phyloP scores from a whole-genome alignment of 106 monocot species.

The Agapanthus africanus region DNA sequence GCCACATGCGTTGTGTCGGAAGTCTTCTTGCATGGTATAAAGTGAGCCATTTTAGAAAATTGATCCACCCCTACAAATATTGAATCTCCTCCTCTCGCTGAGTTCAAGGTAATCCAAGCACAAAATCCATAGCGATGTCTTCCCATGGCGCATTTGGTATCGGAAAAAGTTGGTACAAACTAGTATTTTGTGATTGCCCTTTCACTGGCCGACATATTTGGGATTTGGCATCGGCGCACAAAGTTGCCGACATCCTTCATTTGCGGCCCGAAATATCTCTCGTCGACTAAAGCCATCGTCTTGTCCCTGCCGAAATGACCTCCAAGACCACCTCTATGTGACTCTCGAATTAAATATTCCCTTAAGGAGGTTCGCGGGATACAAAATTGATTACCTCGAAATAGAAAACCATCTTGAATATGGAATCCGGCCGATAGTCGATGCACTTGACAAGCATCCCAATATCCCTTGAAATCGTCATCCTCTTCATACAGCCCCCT shows the following conservation, averaged over 20 bases:
- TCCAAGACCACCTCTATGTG: background rate
- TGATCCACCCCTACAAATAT: background rate
- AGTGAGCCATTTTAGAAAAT: background rate
- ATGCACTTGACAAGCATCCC: background rate
- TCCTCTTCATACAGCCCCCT: background rate
- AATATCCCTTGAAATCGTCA: background rate
- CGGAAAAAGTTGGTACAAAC: background rate
- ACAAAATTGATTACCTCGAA: background rate
- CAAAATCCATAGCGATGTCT: background rate
- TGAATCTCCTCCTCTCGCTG: background rate
- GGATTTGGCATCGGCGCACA: background rate
- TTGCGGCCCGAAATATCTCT: background rate
- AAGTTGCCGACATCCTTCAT: background rate
- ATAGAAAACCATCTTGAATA: background rate
- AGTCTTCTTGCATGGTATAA: background rate
- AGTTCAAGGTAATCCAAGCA: no score
- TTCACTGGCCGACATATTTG: background rate
- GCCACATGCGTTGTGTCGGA: background rate
- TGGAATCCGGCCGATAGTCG: background rate
- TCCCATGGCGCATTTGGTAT: background rate
- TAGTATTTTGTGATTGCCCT: background rate
- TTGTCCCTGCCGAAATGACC: background rate
- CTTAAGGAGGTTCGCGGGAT: background rate
- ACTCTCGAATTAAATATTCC: background rate
- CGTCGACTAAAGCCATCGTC: background rate